Evolutionary conservation across 225 moss, liverwort and hornwort species (phyloP).

Genomic region (Lunularia cruciata): DNA sequence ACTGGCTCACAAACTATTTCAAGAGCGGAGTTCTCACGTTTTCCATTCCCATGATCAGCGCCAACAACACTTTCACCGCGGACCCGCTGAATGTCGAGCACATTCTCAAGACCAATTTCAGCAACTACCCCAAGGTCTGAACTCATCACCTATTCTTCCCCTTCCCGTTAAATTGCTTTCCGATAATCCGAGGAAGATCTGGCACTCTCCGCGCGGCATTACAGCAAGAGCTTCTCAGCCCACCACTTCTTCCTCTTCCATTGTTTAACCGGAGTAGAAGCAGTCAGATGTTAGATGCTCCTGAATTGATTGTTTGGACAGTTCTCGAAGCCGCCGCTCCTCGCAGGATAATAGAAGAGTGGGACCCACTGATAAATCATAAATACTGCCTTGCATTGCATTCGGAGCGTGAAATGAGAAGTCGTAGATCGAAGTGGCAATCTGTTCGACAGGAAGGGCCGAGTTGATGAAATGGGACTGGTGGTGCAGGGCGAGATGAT

Average conservation of each 20-base stretch:
- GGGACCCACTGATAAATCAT: neutral
- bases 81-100: constrained; percentile 46
- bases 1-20: constrained; percentile 47
- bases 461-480: neutral
- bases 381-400: neutral
- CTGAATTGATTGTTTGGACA: neutral
- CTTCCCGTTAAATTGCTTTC: no score
- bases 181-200: no score
- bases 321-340: no score
- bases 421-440: neutral
- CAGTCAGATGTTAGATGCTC: no score
- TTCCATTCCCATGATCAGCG: constrained; percentile 35
- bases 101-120: constrained; percentile 51
- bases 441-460: neutral
- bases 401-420: neutral
- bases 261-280: no score
- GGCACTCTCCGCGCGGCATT: no score
- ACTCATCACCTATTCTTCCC: neutral
- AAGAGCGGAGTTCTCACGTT: constrained; percentile 31
- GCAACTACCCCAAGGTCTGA: constrained; percentile 49
- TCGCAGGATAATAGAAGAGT: no score
- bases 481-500: constrained; percentile 38
- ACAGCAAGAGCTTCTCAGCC: no score
- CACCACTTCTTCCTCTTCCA: no score
- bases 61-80: constrained; percentile 42